A percentile compares a stretch with the other conserved stretches of the same genome.
Evolutionary conservation across 164 flowering plant species (phyloP).

Genomic region (Cinnamomum chago): DNA sequence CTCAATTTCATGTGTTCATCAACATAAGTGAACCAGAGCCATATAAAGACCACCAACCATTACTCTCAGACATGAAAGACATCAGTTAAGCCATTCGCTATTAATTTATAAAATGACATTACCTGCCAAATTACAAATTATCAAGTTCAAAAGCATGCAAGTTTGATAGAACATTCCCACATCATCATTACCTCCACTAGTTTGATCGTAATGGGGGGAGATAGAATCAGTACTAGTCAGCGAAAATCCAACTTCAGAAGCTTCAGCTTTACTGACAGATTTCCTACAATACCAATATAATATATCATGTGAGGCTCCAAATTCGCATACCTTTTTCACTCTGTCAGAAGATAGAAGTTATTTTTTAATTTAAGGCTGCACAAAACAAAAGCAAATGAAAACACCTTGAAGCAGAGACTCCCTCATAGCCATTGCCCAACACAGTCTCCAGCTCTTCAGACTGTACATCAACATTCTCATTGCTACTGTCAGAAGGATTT

Average conservation of each 20-base stretch:
- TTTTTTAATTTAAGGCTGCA: background rate
- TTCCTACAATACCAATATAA: slow-evolving; percentile 14
- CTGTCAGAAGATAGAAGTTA: background rate
- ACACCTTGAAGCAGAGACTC: slow-evolving; percentile 33
- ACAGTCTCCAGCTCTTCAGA: slow-evolving; percentile 25
- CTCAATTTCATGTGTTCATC: background rate
- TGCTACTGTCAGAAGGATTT: slow-evolving; percentile 15
- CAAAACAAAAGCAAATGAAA: slow-evolving; percentile 8
- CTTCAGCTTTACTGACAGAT: slow-evolving; percentile 13
- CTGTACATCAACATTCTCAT: slow-evolving; percentile 21
- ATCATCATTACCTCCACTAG: slow-evolving; percentile 36
- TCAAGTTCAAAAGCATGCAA: background rate
- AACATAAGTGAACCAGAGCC: slow-evolving; percentile 2
- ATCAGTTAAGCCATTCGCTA: background rate
- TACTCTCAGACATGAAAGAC: background rate
- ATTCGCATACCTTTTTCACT: background rate
- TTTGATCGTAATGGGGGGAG: slow-evolving; percentile 15
- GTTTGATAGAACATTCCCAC: background rate
- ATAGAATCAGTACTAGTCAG: slow-evolving; percentile 13
- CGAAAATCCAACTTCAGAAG: slow-evolving; percentile 17
- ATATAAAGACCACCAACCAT: background rate
- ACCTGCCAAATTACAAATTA: background rate
- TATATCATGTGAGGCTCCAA: background rate
- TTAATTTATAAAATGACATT: background rate
- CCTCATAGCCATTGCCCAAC: slow-evolving; percentile 19